Evolutionary conservation across 208 protist species (phyloP).

Genomic region (Polymyxa betae): DNA sequence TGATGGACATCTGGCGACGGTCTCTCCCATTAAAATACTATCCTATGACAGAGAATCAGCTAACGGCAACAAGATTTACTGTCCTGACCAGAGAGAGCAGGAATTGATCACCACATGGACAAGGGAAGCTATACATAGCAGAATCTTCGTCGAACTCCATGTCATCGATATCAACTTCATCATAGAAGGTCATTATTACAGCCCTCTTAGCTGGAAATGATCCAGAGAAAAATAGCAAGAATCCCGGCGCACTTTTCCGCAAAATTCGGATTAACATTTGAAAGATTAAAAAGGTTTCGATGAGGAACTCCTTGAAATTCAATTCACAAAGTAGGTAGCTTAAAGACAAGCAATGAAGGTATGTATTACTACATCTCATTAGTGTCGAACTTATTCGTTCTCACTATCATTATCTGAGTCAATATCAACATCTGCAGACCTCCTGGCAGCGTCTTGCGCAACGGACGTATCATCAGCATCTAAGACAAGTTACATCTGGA

Average conservation of each 20-base stretch:
- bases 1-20: conserved; percentile 24
- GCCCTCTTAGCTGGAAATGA: not conserved
- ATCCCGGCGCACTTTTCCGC: too few species aligned
- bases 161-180: conserved; percentile 37
- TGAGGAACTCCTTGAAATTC: too few species aligned
- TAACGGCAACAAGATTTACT: not conserved
- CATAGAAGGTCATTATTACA: conserved; percentile 7
- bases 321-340: too few species aligned
- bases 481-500: not conserved
- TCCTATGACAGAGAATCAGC: conserved; percentile 21
- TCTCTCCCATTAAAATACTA: not conserved
- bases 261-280: too few species aligned
- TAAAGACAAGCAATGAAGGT: too few species aligned
- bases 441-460: conserved; percentile 34
- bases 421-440: conserved; percentile 20
- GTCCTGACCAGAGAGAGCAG: conserved; percentile 1
- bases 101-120: conserved; percentile 46
- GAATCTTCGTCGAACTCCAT: conserved; percentile 42
- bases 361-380: too few species aligned
- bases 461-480: conserved; percentile 49
- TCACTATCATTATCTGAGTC: conserved; percentile 51
- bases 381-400: too few species aligned
- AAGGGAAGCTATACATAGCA: not conserved
- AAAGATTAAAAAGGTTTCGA: too few species aligned
- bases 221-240: too few species aligned